Percentiles rank a stretch among this genome's conserved stretches.
phyloP scores from a whole-genome alignment of 345 rosid genomes.

The Acer campestre region DNA sequence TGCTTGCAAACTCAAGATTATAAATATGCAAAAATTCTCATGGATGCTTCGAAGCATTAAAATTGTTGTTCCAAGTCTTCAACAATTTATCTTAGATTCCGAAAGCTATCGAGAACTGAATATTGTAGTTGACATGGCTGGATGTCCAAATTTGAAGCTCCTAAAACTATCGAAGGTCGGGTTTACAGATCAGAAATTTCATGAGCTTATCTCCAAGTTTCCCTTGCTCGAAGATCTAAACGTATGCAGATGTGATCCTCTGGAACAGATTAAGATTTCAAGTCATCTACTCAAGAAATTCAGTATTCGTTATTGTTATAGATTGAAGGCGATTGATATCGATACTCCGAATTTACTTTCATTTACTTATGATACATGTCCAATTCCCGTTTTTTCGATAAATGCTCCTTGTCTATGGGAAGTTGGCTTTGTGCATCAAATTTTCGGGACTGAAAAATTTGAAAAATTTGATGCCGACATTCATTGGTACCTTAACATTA shows the following conservation, averaged over 20 bases:
- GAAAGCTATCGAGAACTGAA: accelerated
- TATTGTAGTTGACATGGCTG: neutral
- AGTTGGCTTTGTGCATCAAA: neutral
- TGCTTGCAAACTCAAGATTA: neutral
- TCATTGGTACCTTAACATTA: neutral
- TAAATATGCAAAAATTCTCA: neutral
- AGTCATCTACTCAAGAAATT: too few relatives aligned
- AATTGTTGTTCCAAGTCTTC: slow-evolving; percentile 3
- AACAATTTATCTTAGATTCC: neutral
- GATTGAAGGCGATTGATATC: too few relatives aligned
- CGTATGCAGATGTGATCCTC: too few relatives aligned
- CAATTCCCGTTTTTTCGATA: neutral
- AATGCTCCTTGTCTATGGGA: neutral
- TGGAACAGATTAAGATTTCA: too few relatives aligned
- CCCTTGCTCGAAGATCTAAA: too few relatives aligned
- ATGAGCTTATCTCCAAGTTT: too few relatives aligned
- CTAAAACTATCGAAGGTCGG: too few relatives aligned
- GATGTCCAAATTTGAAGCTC: neutral
- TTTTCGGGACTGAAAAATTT: too few relatives aligned
- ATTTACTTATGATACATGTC: too few relatives aligned
- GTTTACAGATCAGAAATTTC: neutral
- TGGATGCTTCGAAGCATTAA: neutral
- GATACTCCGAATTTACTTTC: too few relatives aligned
- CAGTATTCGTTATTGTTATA: too few relatives aligned
- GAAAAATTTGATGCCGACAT: too few relatives aligned